phyloP scores from a whole-genome alignment of 371 early-diverging fungal species.

The Mucor irregularis region DNA sequence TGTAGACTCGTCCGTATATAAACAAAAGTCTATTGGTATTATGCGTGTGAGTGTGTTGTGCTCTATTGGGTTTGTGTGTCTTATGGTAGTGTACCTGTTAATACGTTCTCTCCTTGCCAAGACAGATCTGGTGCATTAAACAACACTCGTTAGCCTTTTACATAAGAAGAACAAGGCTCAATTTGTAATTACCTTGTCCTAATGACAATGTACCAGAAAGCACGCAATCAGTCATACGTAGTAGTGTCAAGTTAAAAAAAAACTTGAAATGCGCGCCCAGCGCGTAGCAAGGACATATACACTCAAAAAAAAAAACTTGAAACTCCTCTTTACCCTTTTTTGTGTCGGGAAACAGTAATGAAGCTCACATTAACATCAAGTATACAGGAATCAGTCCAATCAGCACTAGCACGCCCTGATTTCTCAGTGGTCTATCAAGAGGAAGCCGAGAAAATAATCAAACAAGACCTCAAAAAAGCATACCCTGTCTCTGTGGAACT shows the following conservation, averaged over 20 bases:
- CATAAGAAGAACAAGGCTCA: neutral
- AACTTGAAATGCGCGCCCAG: no score
- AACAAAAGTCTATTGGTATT: slow-evolving; percentile 1
- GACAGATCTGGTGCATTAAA: neutral
- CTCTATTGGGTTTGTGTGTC: no score
- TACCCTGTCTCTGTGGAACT: slow-evolving; percentile 26
- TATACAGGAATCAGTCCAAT: slow-evolving; percentile 22
- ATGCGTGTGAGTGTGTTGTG: no score
- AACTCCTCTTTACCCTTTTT: neutral
- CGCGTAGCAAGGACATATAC: neutral
- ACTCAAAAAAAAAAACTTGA: slow-evolving; percentile 1
- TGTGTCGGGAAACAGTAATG: slow-evolving; percentile 25
- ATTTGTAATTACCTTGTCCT: slow-evolving; percentile 5
- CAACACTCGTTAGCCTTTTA: no score
- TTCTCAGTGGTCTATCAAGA: slow-evolving; percentile 14
- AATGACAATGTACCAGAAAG: slow-evolving; percentile 1
- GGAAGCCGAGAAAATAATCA: slow-evolving; percentile 25
- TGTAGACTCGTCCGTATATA: neutral
- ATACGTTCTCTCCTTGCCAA: neutral
- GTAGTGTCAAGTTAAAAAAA: no score
- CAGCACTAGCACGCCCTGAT: slow-evolving; percentile 7
- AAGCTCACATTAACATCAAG: slow-evolving; percentile 26
- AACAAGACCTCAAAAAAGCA: slow-evolving; percentile 11
- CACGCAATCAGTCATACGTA: neutral
- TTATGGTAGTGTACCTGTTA: neutral